Percentiles rank a stretch among this genome's conserved stretches.
Evolutionary conservation across 169 alveolate genomes (phyloP).

Genomic region (Babesia sp.): DNA sequence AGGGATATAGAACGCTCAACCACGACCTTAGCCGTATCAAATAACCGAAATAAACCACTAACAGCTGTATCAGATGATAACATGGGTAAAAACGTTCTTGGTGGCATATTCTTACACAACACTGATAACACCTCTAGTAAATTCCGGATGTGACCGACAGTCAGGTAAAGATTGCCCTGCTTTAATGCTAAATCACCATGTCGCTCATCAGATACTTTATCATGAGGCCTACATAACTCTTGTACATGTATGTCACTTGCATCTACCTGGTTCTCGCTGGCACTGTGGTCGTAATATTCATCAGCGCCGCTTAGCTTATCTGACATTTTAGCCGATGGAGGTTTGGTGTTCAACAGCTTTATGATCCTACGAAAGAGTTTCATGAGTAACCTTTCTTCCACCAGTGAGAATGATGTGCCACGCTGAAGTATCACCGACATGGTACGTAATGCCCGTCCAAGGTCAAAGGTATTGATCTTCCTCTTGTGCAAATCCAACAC

Average conservation of each 20-base stretch:
- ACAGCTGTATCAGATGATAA: not conserved
- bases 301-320: not conserved
- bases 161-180: conserved; percentile 18
- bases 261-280: not conserved
- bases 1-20: conserved; percentile 8
- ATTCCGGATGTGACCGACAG: conserved; percentile 5
- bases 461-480: conserved; percentile 2
- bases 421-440: not conserved
- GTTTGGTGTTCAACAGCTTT: not conserved
- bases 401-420: not conserved
- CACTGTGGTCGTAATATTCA: not conserved
- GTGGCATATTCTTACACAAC: conserved; percentile 14
- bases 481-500: not conserved
- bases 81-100: not conserved
- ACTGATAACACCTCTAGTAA: not conserved
- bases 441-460: conserved; percentile 6
- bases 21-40: not conserved
- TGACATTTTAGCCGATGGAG: not conserved
- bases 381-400: conserved; percentile 2
- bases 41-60: not conserved
- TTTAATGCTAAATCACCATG: not conserved
- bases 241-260: not conserved
- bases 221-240: no score
- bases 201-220: not conserved
- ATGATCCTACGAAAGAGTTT: conserved; percentile 6